Conservation (phyloP, 2,329 filamentous ascomycete species). For the Calycina herbarum region DNA sequence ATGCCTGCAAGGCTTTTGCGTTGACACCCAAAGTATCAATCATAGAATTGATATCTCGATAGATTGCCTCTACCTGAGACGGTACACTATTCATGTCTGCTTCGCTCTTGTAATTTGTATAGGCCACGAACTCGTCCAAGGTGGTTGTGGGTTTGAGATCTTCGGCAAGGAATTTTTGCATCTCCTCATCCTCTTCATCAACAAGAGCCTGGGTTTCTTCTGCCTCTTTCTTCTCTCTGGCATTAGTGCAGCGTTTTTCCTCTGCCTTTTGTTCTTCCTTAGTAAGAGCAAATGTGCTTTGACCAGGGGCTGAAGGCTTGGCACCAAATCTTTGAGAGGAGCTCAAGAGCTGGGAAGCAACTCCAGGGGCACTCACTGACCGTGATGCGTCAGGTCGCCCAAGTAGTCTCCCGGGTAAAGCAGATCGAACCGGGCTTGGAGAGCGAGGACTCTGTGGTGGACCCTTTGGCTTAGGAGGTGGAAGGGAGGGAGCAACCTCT, state of each 20-base stretch:
- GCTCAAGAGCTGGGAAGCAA: conserved; percentile 54
- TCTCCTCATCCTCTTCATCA: conserved; percentile 69
- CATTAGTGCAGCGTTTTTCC: conserved; percentile 33
- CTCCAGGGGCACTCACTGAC: conserved; percentile 61
- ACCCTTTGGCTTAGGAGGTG: conserved; percentile 47
- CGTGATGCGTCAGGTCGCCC: conserved; percentile 51
- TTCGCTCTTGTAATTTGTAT: conserved; percentile 54
- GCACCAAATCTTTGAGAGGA: conserved; percentile 47
- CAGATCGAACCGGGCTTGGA: conserved; percentile 67
- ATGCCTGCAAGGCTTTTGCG: conserved; percentile 57
- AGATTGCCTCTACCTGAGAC: conserved; percentile 65
- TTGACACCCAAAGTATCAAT: conserved; percentile 90
- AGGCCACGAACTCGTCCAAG: conserved; percentile 68
- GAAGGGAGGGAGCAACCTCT: conserved; percentile 57
- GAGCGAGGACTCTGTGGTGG: conserved; percentile 59
- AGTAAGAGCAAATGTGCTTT: conserved; percentile 28
- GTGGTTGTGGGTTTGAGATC: conserved; percentile 60
- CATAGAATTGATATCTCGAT: conserved; percentile 88
- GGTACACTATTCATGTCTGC: conserved; percentile 52
- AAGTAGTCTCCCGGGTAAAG: conserved; percentile 52
- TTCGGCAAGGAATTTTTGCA: conserved; percentile 62
- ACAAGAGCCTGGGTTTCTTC: conserved; percentile 58
- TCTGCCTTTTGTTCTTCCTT: conserved; percentile 32
- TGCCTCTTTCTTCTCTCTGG: conserved; percentile 55
- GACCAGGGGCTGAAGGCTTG: conserved; percentile 43